Conservation (phyloP, 2,329 filamentous ascomycete species). For the Trichophyton equinum region DNA sequence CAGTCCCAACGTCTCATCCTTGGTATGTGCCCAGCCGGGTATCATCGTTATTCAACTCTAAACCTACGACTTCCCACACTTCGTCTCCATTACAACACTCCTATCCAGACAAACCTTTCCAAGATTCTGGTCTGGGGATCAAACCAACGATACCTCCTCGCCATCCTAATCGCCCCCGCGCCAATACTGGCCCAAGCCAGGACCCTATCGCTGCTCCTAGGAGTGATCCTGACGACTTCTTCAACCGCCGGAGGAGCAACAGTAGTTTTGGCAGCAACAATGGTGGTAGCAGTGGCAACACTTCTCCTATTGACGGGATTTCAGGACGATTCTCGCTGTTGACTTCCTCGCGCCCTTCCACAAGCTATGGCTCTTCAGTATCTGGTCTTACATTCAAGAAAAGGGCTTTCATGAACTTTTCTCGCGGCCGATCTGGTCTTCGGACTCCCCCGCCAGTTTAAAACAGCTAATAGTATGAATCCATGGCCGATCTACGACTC, state of each 20-base stretch:
- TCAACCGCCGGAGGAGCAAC: background rate
- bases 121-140: background rate
- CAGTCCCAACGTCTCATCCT: background rate
- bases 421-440: background rate
- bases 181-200: background rate
- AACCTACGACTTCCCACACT: background rate
- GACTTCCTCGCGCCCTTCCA: background rate
- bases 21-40: slow-evolving; percentile 1
- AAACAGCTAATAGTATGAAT: slow-evolving; percentile 8
- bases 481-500: slow-evolving; percentile 1
- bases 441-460: background rate
- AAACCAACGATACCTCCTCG: background rate
- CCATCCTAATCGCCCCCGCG: background rate
- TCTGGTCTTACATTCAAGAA: background rate
- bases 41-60: background rate
- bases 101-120: background rate
- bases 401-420: slow-evolving; percentile 4
- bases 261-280: background rate
- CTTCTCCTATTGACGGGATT: background rate
- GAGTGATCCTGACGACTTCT: background rate
- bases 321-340: background rate
- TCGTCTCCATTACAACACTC: background rate
- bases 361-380: background rate
- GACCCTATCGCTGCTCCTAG: background rate
- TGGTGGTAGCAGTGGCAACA: background rate